Conservation (phyloP, 116 monocot species). For the Papilionanthe hybrid region DNA sequence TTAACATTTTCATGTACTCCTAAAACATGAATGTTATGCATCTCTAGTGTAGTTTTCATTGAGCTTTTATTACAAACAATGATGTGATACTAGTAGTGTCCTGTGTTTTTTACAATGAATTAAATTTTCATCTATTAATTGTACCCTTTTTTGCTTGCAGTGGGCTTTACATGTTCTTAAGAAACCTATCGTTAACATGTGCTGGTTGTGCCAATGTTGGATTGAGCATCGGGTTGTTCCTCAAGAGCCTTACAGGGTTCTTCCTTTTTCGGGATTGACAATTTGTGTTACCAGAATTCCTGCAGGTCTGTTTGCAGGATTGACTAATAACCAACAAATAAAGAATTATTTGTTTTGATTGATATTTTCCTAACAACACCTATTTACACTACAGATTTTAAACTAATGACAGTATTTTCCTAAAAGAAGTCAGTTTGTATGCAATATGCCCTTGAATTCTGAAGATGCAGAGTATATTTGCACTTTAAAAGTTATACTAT, state of each 20-base stretch:
- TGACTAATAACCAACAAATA: background rate
- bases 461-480: background rate
- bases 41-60: background rate
- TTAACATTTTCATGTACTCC: background rate
- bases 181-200: slow-evolving; percentile 64
- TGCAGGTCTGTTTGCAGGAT: slow-evolving; percentile 34
- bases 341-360: background rate
- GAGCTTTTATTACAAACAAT: background rate
- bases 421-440: background rate
- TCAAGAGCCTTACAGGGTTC: slow-evolving; percentile 76
- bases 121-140: slow-evolving; percentile 5
- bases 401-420: background rate
- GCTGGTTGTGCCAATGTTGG: slow-evolving; percentile 83
- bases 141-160: slow-evolving; percentile 40
- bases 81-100: background rate
- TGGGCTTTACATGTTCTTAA: slow-evolving; percentile 78
- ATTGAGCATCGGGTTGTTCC: slow-evolving; percentile 81
- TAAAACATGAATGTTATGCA: background rate
- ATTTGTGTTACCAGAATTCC: slow-evolving; percentile 82
- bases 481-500: background rate
- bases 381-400: background rate
- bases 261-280: slow-evolving; percentile 83
- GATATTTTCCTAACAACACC: background rate
- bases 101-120: background rate
- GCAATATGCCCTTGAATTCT: background rate